Percentiles rank a stretch among this genome's conserved stretches.
phyloP scores from a whole-genome alignment of 306 rosid species.

The Crataegus laevigata region DNA sequence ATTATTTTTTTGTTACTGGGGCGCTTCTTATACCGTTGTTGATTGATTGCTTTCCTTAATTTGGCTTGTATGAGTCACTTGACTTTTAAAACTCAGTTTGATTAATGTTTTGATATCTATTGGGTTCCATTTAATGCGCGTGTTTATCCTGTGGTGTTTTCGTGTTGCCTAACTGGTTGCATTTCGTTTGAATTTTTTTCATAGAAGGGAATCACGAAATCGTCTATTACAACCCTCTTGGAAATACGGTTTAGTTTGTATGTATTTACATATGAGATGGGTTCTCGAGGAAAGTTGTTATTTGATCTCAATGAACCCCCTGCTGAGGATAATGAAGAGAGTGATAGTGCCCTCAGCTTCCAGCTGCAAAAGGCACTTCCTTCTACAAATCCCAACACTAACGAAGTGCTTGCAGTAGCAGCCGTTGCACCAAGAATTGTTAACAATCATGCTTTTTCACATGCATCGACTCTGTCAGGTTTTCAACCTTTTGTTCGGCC shows the following conservation, averaged over 20 bases:
- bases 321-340: constrained; percentile 70
- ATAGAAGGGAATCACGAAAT: constrained; percentile 26
- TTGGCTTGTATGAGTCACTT: neutral
- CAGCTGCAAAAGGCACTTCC: constrained; percentile 75
- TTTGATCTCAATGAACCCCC: constrained; percentile 99
- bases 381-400: constrained; percentile 40
- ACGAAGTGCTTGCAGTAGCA: constrained; percentile 46
- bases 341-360: constrained; percentile 27
- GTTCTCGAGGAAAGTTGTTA: constrained; percentile 78
- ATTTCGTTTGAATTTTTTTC: constrained; percentile 34
- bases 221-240: neutral
- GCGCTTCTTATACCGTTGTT: neutral
- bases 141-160: neutral
- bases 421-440: constrained; percentile 46
- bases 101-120: neutral
- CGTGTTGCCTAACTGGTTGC: constrained; percentile 24
- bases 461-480: constrained; percentile 79
- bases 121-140: neutral
- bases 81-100: neutral
- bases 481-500: constrained; percentile 91
- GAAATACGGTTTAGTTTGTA: constrained; percentile 40
- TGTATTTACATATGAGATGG: constrained; percentile 89
- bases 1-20: neutral
- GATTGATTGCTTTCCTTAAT: neutral
- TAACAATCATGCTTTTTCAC: constrained; percentile 72